Conservation (phyloP, 495 filamentous ascomycete species). For the Penicillium mononematosum region DNA sequence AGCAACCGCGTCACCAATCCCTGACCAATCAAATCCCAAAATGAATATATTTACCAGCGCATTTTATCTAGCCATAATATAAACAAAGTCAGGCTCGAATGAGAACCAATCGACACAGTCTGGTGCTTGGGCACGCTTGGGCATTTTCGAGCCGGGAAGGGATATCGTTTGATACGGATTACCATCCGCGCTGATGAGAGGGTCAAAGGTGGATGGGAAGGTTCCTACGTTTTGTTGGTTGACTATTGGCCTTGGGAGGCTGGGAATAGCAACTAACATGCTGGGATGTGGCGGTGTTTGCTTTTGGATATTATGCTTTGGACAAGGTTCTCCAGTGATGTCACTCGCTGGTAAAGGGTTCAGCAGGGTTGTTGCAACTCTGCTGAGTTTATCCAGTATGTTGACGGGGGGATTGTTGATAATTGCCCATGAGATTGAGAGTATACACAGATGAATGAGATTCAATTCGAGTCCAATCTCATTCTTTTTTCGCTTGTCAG, state of each 20-base stretch:
- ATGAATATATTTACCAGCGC: not conserved
- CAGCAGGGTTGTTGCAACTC: conserved; percentile 28
- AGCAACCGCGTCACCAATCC: not conserved
- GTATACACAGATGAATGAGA: not conserved
- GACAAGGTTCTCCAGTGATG: conserved; percentile 31
- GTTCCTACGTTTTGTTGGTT: conserved; percentile 36
- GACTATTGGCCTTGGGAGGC: conserved; percentile 27
- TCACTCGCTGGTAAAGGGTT: not conserved
- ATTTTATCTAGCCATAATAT: not conserved
- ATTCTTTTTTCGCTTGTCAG: conserved; percentile 9
- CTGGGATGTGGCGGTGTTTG: conserved; percentile 24
- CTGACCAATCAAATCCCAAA: not conserved
- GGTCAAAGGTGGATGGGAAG: conserved; percentile 20
- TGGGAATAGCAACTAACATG: conserved; percentile 14
- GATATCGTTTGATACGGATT: conserved; percentile 6
- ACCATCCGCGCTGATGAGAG: conserved; percentile 22
- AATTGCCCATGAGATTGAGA: not conserved
- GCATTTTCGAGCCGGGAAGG: not conserved
- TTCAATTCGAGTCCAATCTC: not conserved
- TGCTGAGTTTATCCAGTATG: conserved; percentile 20
- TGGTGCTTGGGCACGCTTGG: not conserved
- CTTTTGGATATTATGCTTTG: conserved; percentile 28
- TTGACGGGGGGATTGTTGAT: not conserved
- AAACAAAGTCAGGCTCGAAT: not conserved
- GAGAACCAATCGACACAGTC: not conserved